Conservation (phyloP, 2,329 filamentous ascomycete species). For the Truncatella angustata region DNA sequence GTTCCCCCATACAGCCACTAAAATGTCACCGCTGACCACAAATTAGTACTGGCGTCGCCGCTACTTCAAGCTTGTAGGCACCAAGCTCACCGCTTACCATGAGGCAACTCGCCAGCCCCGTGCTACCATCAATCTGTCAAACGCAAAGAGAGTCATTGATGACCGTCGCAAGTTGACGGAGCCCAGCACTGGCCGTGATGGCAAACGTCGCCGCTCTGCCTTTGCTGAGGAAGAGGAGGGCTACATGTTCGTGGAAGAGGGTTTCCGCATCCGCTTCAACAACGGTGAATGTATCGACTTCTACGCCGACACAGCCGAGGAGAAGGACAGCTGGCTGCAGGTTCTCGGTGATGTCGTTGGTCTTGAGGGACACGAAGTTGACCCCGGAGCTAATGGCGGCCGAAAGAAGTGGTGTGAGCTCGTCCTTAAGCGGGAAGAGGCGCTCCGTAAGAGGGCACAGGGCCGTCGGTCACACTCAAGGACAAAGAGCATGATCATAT, state of each 20-base stretch:
- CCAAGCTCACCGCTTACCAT: constrained; percentile 92
- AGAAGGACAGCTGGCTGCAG: constrained; percentile 95
- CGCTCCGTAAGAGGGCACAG: constrained; percentile 53
- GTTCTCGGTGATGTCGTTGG: constrained; percentile 72
- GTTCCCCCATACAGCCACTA: constrained; percentile 35
- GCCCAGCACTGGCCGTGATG: constrained; percentile 74
- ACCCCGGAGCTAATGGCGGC: constrained; percentile 38
- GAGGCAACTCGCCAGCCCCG: constrained; percentile 93
- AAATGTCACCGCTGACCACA: constrained; percentile 33
- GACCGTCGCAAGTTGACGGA: constrained; percentile 82
- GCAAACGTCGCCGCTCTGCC: constrained; percentile 83
- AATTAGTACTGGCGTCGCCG: constrained; percentile 91
- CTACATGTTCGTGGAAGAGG: constrained; percentile 99
- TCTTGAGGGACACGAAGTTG: constrained; percentile 50
- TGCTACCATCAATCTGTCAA: constrained; percentile 93
- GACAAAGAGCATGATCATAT: constrained; percentile 57
- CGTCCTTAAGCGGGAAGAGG: constrained; percentile 62
- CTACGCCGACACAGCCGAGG: constrained; percentile 82
- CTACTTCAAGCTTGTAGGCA: constrained; percentile 91
- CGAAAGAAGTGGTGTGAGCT: constrained; percentile 66
- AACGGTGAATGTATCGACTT: constrained; percentile 99
- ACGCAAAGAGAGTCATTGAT: constrained; percentile 90
- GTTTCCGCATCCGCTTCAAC: constrained; percentile 96
- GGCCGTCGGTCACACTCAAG: constrained; percentile 52
- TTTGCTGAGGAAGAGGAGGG: constrained; percentile 98